Base-by-base conservation (phyloP, 371 early-diverging fungal genomes). In the Apophysomyces elegans region DNA sequence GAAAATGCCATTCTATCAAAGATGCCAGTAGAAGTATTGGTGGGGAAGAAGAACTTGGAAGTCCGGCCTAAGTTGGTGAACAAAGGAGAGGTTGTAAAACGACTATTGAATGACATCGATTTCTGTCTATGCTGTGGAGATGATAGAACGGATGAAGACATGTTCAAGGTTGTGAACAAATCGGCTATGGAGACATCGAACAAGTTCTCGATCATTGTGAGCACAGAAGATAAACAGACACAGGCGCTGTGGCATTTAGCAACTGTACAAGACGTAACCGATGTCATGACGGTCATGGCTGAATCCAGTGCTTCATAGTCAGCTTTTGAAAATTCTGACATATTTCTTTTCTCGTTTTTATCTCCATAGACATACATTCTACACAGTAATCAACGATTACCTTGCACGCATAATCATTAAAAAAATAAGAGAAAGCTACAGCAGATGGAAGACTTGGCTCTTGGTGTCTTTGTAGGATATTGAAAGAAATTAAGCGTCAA, bases 21-120 rank as follows among this genome's bases (percentile, higher is more conserved):
- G 75, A 80, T 94, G 12, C 96, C 97, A 0, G 91, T 99, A 4
- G 98, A 98, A 75, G 91, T 98, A 26, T 67, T 99, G 61, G 87
- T 96, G 1, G 98, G 99, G 54, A 97, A 98, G 74, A 99, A 98
- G 84, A 96, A 95, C 60, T 81, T 99, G 1, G 97, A 99, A 75
- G 97, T 97, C 13, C 85, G 94, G 0, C 95, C 95, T 4, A 84
- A 83, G 4, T 70, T 79, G 6, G 84, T 92, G 64, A 96, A 91
- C 76, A 93, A 92, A 81, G 99, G 99, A 12, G 96, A 97, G 72
- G 95, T 97, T 64, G 91, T 98, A 64, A 95, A 95, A 69, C 86
- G 93, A 7, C 76, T 98, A 37, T 59, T 91, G 32, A 72, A 39
- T 7, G 37, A 43, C 5, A 84, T 86, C 62, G 95, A 95, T 67